Base-by-base conservation (phyloP, 805 yeast species). In the Lachancea fermentati region DNA sequence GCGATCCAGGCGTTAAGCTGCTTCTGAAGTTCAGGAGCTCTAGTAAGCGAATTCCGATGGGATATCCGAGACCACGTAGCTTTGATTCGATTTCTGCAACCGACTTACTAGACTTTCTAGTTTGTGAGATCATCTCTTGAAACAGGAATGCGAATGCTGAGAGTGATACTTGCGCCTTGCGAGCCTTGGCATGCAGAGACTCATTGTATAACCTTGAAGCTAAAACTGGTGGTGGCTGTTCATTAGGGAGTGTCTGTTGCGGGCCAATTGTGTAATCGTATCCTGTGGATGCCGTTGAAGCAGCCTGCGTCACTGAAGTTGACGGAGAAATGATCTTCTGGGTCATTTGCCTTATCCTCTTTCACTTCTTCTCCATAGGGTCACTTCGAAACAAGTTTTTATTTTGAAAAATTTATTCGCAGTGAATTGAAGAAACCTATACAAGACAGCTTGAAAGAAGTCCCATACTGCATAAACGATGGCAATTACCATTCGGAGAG, bases 401-500 rank as follows among this genome's bases (percentile, higher is more conserved):
- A n/a, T n/a, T n/a, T n/a, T n/a, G n/a, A n/a, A n/a, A n/a, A n/a
- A n/a, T n/a, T n/a, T n/a, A n/a, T n/a, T n/a, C n/a, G n/a, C n/a
- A n/a, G n/a, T n/a, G n/a, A n/a, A n/a, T n/a, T n/a, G n/a, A n/a
- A n/a, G n/a, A n/a, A n/a, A n/a, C n/a, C n/a, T n/a, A n/a, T n/a
- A n/a, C n/a, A n/a, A n/a, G n/a, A n/a, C n/a, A n/a, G n/a, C n/a
- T n/a, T n/a, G n/a, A n/a, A n/a, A n/a, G n/a, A n/a, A n/a, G n/a
- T n/a, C n/a, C n/a, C n/a, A n/a, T n/a, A n/a, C n/a, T n/a, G n/a
- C n/a, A 24, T 7, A 9, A 14, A 47, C 4, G 13, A 84, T 84
- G 94, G 87, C 89, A 28, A 81, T 91, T 53, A 84, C 87, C 11
- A 86, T 91, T 43, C 77, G 98, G 60, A 81, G 78, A 52, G 97